Percentiles rank a stretch among this genome's conserved stretches.
These are phyloP conservation scores for Helminthosporium solani DNA, from an alignment of 2,329 filamentous ascomycete species.

Conservation along the genomic window DNA sequence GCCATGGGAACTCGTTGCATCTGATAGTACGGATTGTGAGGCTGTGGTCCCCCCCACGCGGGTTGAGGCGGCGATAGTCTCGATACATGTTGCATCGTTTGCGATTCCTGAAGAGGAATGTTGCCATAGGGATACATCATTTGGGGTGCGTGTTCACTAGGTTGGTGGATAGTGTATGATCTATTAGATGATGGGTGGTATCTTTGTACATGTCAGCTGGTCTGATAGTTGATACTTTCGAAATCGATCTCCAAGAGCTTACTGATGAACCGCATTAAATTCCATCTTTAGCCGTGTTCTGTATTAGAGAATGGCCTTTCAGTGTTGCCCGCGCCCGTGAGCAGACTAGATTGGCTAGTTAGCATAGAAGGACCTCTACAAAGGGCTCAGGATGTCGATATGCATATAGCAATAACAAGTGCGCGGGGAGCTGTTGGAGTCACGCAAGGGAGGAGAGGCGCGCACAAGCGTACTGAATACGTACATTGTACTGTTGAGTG, in stretches of 20 bases:
- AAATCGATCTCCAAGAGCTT: constrained; percentile 19
- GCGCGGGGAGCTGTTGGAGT: constrained; percentile 17
- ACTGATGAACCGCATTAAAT: constrained; percentile 46
- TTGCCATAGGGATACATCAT: constrained; percentile 41
- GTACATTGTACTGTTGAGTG: constrained; percentile 25
- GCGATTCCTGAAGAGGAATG: constrained; percentile 24
- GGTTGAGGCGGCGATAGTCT: constrained; percentile 36
- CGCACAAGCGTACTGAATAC: constrained; percentile 20
- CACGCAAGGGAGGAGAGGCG: constrained; percentile 38
- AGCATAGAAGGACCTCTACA: constrained; percentile 24
- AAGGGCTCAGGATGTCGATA: constrained; percentile 18
- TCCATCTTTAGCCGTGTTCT: constrained; percentile 41
- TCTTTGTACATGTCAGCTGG: constrained; percentile 35
- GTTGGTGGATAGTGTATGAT: constrained; percentile 33
- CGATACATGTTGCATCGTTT: constrained; percentile 27
- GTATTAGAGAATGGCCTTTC: constrained; percentile 25
- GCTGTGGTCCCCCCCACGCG: constrained; percentile 38
- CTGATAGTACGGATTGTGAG: constrained; percentile 34
- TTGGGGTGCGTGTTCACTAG: constrained; percentile 30
- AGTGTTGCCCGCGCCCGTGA: constrained; percentile 23
- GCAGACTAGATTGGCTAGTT: constrained; percentile 24
- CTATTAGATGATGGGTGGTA: constrained; percentile 40
- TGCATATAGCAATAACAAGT: constrained; percentile 22
- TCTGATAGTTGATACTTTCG: constrained; percentile 2
- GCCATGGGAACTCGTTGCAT: constrained; percentile 23